A percentile compares a stretch with the other conserved stretches of the same genome.
Conservation (phyloP, 2,329 filamentous ascomycete genomes). For the Exophiala spinifera region DNA sequence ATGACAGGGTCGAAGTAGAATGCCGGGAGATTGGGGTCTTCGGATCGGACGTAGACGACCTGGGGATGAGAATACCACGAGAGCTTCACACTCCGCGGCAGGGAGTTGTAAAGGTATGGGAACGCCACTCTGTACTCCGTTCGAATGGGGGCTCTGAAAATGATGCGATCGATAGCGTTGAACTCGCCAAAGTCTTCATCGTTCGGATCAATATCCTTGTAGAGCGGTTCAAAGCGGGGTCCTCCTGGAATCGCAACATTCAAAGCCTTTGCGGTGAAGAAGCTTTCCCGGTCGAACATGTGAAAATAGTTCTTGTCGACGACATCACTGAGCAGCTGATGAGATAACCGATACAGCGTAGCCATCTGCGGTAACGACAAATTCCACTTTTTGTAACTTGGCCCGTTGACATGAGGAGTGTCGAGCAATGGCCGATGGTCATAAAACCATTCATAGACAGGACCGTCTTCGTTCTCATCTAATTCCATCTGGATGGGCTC, state of each 20-base stretch:
- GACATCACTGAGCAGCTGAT: constrained; percentile 84
- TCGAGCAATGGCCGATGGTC: constrained; percentile 88
- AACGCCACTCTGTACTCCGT: constrained; percentile 95
- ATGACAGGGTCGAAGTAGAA: constrained; percentile 99
- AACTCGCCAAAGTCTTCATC: constrained; percentile 99
- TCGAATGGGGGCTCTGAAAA: constrained; percentile 90
- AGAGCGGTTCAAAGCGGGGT: constrained; percentile 91
- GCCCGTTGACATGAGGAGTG: constrained; percentile 89
- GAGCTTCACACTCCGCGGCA: constrained; percentile 88
- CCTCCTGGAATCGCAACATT: constrained; percentile 98
- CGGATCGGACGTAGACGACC: constrained; percentile 81
- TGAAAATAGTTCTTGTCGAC: constrained; percentile 97
- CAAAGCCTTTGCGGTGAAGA: constrained; percentile 91
- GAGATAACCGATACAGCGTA: constrained; percentile 84
- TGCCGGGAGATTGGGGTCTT: constrained; percentile 84
- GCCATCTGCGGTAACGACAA: constrained; percentile 93
- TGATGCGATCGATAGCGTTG: constrained; percentile 98
- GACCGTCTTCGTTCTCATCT: constrained; percentile 85
- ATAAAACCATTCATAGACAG: constrained; percentile 96
- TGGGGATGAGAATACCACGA: constrained; percentile 94
- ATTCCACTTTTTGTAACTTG: constrained; percentile 97
- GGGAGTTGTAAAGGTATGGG: constrained; percentile 92
- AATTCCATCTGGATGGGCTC: constrained; percentile 99
- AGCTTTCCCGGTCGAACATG: constrained; percentile 92
- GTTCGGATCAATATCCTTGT: constrained; percentile 98